Base-by-base conservation (phyloP, 495 filamentous ascomycete species). In the Bathelium albidoporum region DNA sequence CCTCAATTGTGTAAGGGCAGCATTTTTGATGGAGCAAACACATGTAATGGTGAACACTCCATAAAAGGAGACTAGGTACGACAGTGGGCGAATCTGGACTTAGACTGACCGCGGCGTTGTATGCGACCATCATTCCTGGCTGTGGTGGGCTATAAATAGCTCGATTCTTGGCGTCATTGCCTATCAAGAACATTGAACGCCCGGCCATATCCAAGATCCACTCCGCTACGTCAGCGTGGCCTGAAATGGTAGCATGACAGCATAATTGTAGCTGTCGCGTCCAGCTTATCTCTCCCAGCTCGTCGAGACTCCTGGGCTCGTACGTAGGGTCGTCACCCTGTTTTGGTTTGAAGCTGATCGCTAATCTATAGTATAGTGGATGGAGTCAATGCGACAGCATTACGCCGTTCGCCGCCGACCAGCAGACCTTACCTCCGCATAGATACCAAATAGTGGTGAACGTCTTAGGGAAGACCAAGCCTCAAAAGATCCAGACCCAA, bases 401-500 rank as follows among this genome's bases (percentile, higher is more conserved):
- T 49, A 49, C 18, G 20, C 44, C 9, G 44, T 49, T 49, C 20
- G 5, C 20, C 44, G 20, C 5, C 20, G 44, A 49, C 44, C 44
- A 49, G 44, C 44, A 49, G 20, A n/a, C 44, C 44, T 49, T 49
- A 20, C 44, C 44, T 18, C 44, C 44, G 44, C 44, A 49, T 22
- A 49, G 44, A 49, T 49, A 49, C 44, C 44, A 49, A 20, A 49
- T 49, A 49, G 44, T 20, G 44, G 44, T 22, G 5, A 49, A 49
- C 44, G 9, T 49, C 44, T 49, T 49, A n/a, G 44, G 44, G 44
- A 49, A 49, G 44, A 49, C 44, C 20, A 22, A 49, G 11, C 44
- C 44, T n/a, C 44, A 49, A n/a, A 49, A 49, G 20, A 49, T 49
- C 44, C 44, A 49, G 44, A 49, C 44, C 44, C 44, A 49, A 49